Conservation (phyloP, 306 rosid genomes). For the Sicyos baderoa region DNA sequence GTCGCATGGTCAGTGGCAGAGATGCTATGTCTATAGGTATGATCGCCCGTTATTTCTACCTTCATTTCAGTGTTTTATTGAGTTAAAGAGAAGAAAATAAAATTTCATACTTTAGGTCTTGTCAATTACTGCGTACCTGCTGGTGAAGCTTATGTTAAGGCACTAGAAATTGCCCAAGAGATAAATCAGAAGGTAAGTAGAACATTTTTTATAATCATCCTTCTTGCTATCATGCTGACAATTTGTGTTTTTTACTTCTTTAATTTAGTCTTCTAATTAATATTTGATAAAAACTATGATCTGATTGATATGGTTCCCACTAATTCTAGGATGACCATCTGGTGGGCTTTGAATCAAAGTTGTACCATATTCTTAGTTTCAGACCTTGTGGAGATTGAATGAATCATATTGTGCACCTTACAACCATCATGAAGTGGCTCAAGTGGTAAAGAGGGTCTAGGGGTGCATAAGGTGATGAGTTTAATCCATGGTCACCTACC, state of each 20-base stretch:
- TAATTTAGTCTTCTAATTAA: neutral
- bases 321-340: neutral
- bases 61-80: neutral
- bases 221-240: neutral
- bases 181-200: constrained; percentile 63
- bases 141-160: constrained; percentile 72
- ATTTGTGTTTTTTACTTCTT: neutral
- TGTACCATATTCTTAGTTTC: neutral
- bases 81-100: constrained; percentile 12
- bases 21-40: constrained; percentile 80
- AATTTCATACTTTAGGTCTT: constrained; percentile 44
- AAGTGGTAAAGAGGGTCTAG: too few relatives aligned
- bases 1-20: constrained; percentile 55
- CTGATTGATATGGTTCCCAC: neutral
- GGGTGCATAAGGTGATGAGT: too few relatives aligned
- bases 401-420: neutral
- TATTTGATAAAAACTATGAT: neutral
- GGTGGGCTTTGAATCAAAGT: too few relatives aligned
- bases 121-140: constrained; percentile 73
- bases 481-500: too few relatives aligned
- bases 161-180: constrained; percentile 64
- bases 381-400: neutral
- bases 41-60: neutral
- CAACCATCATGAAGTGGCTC: too few relatives aligned
- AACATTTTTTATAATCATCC: neutral